Evolutionary conservation across 805 yeast genomes (phyloP), one percentile per base, ranked within the genome.

Genomic region (Nakazawaea sp.): DNA sequence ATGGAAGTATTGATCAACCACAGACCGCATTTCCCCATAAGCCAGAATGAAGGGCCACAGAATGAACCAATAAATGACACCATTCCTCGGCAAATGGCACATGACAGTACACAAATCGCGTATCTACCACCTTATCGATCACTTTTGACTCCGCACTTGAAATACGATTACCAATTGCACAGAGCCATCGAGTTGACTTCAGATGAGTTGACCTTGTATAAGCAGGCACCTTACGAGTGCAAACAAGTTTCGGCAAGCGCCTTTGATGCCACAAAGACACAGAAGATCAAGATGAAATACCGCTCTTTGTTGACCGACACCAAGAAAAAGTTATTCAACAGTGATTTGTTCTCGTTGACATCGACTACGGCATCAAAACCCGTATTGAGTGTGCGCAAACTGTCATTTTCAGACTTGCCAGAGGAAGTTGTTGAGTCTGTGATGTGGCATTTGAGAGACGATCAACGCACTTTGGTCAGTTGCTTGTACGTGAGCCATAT

Each of bases 61-160:
- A n/a, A n/a, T n/a, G n/a, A n/a, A n/a, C n/a, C n/a, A n/a, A n/a
- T n/a, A n/a, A n/a, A n/a, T n/a, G n/a, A n/a, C n/a, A n/a, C n/a
- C n/a, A n/a, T n/a, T n/a, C n/a, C n/a, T n/a, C n/a, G n/a, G n/a
- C n/a, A n/a, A n/a, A n/a, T n/a, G n/a, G n/a, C n/a, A n/a, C n/a
- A n/a, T n/a, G n/a, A n/a, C n/a, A n/a, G n/a, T n/a, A n/a, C n/a
- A n/a, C n/a, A n/a, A n/a, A n/a, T n/a, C n/a, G n/a, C 24, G 24
- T 10, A 18, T 5, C 55, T 72, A 18, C 77, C 77, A 6, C 71
- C 78, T 2, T 74, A 74, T 49, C 58, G 78, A 30, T 72, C 78
- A 4, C 57, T 74, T 19, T 52, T 74, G 19, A 64, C 62, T 29
- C 79, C 79, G 1, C 58, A 55, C 34, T 65, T 66, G 9, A 56